Percentiles rank a stretch among this genome's conserved stretches.
These are phyloP conservation scores for Bacterosira constricta DNA, from an alignment of 108 stramenopile species.

Conservation along the genomic window DNA sequence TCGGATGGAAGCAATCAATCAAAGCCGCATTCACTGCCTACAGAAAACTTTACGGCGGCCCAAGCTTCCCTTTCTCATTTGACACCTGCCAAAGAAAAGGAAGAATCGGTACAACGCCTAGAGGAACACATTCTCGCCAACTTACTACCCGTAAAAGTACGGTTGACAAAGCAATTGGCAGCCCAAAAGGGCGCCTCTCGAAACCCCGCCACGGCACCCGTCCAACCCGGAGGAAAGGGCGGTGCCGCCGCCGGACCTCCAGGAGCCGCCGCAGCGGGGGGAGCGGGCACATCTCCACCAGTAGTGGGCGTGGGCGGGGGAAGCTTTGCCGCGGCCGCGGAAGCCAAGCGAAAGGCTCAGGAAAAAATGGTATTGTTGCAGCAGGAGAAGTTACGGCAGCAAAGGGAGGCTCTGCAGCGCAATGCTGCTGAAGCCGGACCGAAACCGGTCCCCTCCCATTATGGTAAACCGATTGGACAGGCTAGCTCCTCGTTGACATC, in stretches of 20 bases:
- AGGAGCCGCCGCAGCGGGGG: slow-evolving; percentile 42
- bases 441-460: neutral
- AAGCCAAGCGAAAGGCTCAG: slow-evolving; percentile 57
- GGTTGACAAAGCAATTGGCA: slow-evolving; percentile 80
- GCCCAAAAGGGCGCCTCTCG: slow-evolving; percentile 84
- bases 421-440: neutral
- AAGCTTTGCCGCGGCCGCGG: slow-evolving; percentile 72
- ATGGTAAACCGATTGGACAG: slow-evolving; percentile 18
- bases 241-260: neutral
- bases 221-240: slow-evolving; percentile 35
- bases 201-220: slow-evolving; percentile 76
- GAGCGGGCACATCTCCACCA: neutral
- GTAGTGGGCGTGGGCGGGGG: slow-evolving; percentile 20
- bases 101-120: slow-evolving; percentile 77
- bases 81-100: slow-evolving; percentile 68
- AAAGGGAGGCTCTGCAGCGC: neutral
- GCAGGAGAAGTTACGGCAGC: slow-evolving; percentile 32
- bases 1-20: slow-evolving; percentile 24
- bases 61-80: slow-evolving; percentile 47
- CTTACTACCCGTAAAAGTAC: slow-evolving; percentile 80
- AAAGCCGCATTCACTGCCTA: slow-evolving; percentile 29
- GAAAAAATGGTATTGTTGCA: slow-evolving; percentile 51
- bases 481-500: slow-evolving; percentile 36
- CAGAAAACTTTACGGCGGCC: slow-evolving; percentile 35
- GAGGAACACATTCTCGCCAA: slow-evolving; percentile 89